phyloP scores from a whole-genome alignment of 164 flowering plant genomes.

The Cinnamomum chago region DNA sequence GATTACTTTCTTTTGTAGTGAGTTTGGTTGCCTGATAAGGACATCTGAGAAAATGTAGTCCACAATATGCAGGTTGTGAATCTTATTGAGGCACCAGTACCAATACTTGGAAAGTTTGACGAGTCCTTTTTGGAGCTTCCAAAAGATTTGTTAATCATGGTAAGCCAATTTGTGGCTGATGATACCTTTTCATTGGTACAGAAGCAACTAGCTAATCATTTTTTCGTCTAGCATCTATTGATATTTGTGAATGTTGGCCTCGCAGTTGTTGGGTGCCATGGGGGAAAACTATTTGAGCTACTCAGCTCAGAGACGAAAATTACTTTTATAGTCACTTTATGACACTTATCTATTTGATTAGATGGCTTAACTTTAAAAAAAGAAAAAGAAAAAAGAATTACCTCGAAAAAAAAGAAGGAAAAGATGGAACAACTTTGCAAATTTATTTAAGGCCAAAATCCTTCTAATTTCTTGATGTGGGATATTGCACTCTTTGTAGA shows the following conservation, averaged over 20 bases:
- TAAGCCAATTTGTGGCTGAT: slow-evolving; percentile 22
- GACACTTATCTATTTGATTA: background rate
- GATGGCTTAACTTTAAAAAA: background rate
- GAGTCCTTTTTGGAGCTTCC: slow-evolving; percentile 90
- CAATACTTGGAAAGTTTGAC: slow-evolving; percentile 76
- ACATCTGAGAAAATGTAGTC: background rate
- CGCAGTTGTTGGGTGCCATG: too few relatives aligned
- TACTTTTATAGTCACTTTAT: too few relatives aligned
- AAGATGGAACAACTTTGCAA: too few relatives aligned
- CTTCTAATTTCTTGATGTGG: too few relatives aligned
- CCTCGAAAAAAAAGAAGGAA: too few relatives aligned
- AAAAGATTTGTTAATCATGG: slow-evolving; percentile 76
- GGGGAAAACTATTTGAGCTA: background rate
- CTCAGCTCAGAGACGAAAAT: background rate
- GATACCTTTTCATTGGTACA: background rate
- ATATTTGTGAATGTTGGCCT: too few relatives aligned
- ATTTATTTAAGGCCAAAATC: too few relatives aligned
- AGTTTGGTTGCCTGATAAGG: background rate
- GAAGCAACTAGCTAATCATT: background rate
- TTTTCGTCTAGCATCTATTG: background rate
- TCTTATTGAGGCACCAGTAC: slow-evolving; percentile 91
- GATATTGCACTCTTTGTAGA: too few relatives aligned
- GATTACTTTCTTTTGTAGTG: background rate
- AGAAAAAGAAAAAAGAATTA: too few relatives aligned
- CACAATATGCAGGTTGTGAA: slow-evolving; percentile 62